Evolutionary conservation across 148 eudicot species (phyloP), one percentile per base, ranked within the genome.

Genomic region (Rhododendron simsii): DNA sequence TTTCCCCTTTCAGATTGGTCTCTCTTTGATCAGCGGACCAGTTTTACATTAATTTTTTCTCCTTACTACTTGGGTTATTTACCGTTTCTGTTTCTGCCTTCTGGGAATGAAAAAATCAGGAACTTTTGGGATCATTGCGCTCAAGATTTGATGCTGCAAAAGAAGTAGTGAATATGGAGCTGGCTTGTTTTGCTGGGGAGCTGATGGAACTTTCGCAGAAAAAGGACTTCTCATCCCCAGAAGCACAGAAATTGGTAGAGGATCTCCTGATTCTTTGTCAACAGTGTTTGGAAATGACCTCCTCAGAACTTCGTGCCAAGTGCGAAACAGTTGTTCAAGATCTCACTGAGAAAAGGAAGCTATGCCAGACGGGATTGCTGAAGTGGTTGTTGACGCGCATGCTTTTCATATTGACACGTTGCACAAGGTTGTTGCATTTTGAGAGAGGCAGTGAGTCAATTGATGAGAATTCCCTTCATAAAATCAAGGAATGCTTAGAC

Each of bases 381-480:
- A 92, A 92, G 88, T 88, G 91, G 90, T 86, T 93, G 53, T 88
- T 92, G 86, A 93, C 94, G 76, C 92, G 92, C 84, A 87, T 93
- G 89, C 92, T 93, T 63, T 93, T 89, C 87, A 93, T 92, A 87
- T 88, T 93, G 90, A 93, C 94, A 78, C 93, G 94, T 37, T 93
- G 95, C 85, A 92, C 94, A 15, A 91, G 94, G 71, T 88, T 93
- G 91, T 84, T 93, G 91, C 94, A 92, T 85, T 90, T 92, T 84
- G 94, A 92, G 88, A 93, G 91, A 87, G 94, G 89, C 85, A 89
- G 86, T 85, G 90, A 90, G 80, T 87, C 88, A 20, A 88, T 90
- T 86, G 88, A 91, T 80, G 92, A 90, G 87, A 90, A 37, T 78
- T 90, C 91, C 47, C 87, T 91, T 81, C 91, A 86, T 78, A 90